Evolutionary conservation across 73 alveolate species (phyloP), one percentile per base, ranked within the genome.

Genomic region (Tetrahymena thermophila): DNA sequence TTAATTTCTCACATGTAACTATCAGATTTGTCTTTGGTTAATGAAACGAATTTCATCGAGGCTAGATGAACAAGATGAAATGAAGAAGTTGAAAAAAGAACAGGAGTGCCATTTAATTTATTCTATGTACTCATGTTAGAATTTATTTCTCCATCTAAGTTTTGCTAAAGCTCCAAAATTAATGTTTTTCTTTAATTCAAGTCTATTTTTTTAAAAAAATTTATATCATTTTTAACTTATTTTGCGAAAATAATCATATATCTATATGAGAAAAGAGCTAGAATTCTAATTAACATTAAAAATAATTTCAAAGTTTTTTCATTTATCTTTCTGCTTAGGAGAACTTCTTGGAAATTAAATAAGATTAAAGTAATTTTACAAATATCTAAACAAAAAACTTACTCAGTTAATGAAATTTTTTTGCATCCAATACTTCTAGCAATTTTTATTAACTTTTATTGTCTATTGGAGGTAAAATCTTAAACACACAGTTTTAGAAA

Each of bases 121-220:
- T 93, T 95, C 9, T 94, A 35, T 25, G 94, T 44, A 23, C 95
- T 85, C 35, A 95, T 95, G 40, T 95, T 95, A 28, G 97, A 95
- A 34, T 94, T 95, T 21, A 95, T 94, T 85, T 95, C 97, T 89
- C 97, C 97, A 44, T 95, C 97, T 95, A 95, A 95, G 28, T 95
- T 85, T 16, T 94, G 57, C 71, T 93, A 34, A 37, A 95, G 38
- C 37, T 94, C 94, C 42, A 85, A 56, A 35, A 95, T 95, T 93
- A 89, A 35, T 23, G 85, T 55, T 43, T 95, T 95, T 95, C 97
- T 95, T 50, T 85, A 25, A 56, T 95, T 95, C 85, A 95, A 93
- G 34, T 37, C 95, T 89, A 34, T n/a, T 85, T 3, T 23, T 19
- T 71, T 28, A n/a, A 71, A 71, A 71, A 28, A 71, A 71, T 56